phyloP scores from a whole-genome alignment of 805 yeast species.

The Lipomyces spencermartinsiae region DNA sequence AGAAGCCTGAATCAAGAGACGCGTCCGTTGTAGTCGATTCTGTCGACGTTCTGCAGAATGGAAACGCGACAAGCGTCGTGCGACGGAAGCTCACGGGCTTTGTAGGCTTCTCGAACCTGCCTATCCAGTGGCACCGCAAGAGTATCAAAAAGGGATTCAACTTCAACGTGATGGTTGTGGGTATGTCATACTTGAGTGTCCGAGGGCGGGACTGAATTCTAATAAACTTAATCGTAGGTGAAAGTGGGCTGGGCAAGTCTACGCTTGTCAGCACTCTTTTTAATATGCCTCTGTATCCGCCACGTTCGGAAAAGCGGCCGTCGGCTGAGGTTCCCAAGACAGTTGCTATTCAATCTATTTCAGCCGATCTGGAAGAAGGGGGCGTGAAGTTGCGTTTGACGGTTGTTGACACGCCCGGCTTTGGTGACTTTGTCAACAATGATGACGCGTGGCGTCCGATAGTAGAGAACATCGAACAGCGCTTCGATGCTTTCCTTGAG shows the following conservation, averaged over 20 bases:
- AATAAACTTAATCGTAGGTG: conserved; percentile 48
- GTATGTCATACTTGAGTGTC: conserved; percentile 44
- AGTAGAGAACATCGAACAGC: conserved; percentile 81
- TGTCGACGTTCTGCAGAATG: conserved; percentile 11
- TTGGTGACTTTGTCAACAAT: conserved; percentile 82
- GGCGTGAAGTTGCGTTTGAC: conserved; percentile 86
- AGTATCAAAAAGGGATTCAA: conserved; percentile 88
- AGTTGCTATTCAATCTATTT: conserved; percentile 64
- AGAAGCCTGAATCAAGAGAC: neutral
- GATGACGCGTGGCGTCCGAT: conserved; percentile 79
- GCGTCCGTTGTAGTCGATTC: conserved; percentile 11
- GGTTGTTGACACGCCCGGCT: conserved; percentile 90
- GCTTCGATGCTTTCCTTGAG: conserved; percentile 89
- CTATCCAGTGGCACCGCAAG: conserved; percentile 98
- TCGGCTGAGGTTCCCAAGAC: conserved; percentile 46
- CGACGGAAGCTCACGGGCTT: conserved; percentile 86
- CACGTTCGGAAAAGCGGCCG: conserved; percentile 19
- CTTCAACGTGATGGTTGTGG: conserved; percentile 87
- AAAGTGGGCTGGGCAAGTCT: conserved; percentile 89
- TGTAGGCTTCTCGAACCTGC: conserved; percentile 96
- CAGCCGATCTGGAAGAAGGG: conserved; percentile 86
- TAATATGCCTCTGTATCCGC: conserved; percentile 63
- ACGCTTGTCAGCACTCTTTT: conserved; percentile 92
- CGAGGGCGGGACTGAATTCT: neutral
- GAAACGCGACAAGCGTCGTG: conserved; percentile 59